A percentile compares a stretch with the other conserved stretches of the same genome.
phyloP scores from a whole-genome alignment of 768 basidiomycete species.

The Lactarius evosmus region DNA sequence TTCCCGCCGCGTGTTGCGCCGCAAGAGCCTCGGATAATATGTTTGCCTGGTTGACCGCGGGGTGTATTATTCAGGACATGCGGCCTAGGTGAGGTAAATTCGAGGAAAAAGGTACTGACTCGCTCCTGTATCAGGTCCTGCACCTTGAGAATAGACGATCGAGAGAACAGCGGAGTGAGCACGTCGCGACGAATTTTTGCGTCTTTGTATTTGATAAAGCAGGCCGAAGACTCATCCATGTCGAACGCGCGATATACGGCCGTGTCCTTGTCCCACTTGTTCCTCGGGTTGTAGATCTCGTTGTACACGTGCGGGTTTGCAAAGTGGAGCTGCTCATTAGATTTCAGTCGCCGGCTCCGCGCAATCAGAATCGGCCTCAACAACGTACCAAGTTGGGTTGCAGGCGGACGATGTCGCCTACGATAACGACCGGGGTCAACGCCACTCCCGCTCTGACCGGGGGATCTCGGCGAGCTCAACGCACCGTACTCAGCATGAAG shows the following conservation, averaged over 20 bases:
- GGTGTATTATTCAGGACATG: background rate
- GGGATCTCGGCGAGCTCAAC: background rate
- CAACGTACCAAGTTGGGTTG: constrained; percentile 41
- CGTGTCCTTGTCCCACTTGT: constrained; percentile 36
- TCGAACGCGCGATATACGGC: constrained; percentile 40
- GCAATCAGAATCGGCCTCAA: background rate
- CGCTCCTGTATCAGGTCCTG: constrained; percentile 39
- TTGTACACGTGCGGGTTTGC: constrained; percentile 40
- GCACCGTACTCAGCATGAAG: constrained; percentile 42
- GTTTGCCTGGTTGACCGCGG: constrained; percentile 12
- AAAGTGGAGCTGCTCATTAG: constrained; percentile 41
- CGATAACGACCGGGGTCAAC: background rate
- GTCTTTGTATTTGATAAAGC: constrained; percentile 37
- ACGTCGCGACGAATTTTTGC: constrained; percentile 37
- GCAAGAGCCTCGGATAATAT: constrained; percentile 8
- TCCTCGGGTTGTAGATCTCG: constrained; percentile 40
- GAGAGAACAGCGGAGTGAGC: constrained; percentile 42
- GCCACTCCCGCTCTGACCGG: background rate
- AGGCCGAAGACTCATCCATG: constrained; percentile 39
- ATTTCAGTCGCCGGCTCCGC: background rate
- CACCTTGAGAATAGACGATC: constrained; percentile 39
- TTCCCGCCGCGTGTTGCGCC: constrained; percentile 34
- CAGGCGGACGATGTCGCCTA: constrained; percentile 41
- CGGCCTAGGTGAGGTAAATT: background rate
- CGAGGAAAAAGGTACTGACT: constrained; percentile 29